Base-by-base conservation (phyloP, 176 grass and related monocot species). In the Olyra latifolia region DNA sequence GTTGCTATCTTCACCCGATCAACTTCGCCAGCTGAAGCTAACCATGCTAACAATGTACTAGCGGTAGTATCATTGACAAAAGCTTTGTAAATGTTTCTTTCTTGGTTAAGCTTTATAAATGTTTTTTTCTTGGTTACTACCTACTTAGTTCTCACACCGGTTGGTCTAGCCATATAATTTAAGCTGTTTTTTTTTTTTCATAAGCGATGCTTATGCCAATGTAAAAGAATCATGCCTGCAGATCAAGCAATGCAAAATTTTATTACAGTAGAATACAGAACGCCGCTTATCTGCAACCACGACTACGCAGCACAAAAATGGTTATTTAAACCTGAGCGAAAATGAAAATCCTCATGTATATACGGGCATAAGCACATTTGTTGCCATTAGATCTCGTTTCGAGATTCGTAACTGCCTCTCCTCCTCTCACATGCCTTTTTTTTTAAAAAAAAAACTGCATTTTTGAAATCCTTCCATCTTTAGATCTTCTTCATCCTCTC, bases 1-100 rank as follows among this genome's bases (percentile, higher is more conserved):
- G 79, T 78, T 83, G 29, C 29, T 30, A 79, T 83, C 67, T 10
- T 29, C 35, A 71, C 66, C 39, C 58, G 58, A 80, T 84, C 73
- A 64, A 77, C 63, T 19, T 78, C 67, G 56, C 41, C 74, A 52
- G 41, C 62, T 76, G 67, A 35, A 1, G 4, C 32, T 35, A 35
- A 35, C 32, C 32, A 35, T 35, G 32, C 32, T 35, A 35, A 35
- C n/a, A 35, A 35, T 35, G 32, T 35, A 35, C 32, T 2, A 35
- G 4, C 5, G 16, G 1, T 52, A 17, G 1, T 16, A 52, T 17
- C 48, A 52, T 1, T 19, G 4, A 52, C 48, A 19, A 19, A 19
- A 6, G 11, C 16, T 53, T 50, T 46, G 14, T 32, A n/a, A n/a
- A n/a, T n/a, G n/a, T n/a, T n/a, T n/a, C n/a, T n/a, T 35, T 2